Evolutionary conservation across 2,329 filamentous ascomycete genomes (phyloP).

Genomic region (Diaporthe sp.): DNA sequence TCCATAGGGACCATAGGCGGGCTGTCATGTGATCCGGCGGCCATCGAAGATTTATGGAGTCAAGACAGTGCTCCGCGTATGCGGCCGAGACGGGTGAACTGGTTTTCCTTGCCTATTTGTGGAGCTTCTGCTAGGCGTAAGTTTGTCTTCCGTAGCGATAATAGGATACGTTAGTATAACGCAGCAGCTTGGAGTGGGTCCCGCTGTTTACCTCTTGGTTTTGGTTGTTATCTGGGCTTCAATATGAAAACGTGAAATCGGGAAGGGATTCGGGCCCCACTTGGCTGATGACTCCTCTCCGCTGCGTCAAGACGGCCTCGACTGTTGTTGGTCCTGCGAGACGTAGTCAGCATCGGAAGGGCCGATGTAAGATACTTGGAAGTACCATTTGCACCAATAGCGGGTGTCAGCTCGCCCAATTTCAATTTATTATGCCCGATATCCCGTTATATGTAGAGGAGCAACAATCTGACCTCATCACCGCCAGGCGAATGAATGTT

Average conservation of each 20-base stretch:
- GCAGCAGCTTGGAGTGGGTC: neutral
- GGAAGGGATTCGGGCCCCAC: neutral
- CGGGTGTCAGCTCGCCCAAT: neutral
- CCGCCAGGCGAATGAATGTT: neutral
- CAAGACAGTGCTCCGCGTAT: too few species aligned
- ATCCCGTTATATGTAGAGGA: neutral
- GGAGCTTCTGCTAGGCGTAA: neutral
- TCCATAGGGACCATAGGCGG: neutral
- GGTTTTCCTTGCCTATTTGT: too few species aligned
- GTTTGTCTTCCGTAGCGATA: neutral
- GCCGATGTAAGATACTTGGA: neutral
- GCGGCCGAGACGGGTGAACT: neutral
- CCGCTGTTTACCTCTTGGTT: neutral
- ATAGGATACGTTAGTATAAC: neutral
- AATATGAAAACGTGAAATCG: neutral
- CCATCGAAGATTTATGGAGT: neutral
- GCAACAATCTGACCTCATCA: neutral
- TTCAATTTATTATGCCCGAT: neutral
- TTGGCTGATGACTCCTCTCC: neutral
- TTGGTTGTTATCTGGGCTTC: neutral
- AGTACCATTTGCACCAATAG: neutral
- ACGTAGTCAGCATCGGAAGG: neutral
- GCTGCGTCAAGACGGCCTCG: neutral
- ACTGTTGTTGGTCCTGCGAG: neutral
- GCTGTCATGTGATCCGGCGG: neutral